Evolutionary conservation across 192 early-diverging fungal genomes (phyloP), one percentile per base, ranked within the genome.

Genomic region (Borealophlyctis nickersoniae): DNA sequence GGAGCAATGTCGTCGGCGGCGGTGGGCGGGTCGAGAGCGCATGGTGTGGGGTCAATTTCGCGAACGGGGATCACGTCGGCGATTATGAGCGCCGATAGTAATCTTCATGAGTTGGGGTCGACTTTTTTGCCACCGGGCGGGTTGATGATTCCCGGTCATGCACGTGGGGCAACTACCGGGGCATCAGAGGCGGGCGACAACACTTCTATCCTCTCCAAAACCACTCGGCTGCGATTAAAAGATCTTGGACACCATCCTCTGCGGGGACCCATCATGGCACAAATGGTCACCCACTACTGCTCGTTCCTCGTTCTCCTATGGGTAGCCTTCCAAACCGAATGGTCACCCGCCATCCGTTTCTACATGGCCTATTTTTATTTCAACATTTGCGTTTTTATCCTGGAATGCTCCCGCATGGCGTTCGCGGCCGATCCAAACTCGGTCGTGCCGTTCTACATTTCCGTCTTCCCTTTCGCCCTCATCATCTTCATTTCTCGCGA

Each of bases 401-500:
- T 75, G 32, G 65, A 78, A 49, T 39, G 64, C 28, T 57, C 73
- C 29, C 57, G 76, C 30, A 50, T 78, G 35, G 3, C 36, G 7
- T 67, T 62, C 30, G 24, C 56, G 16, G 13, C 34, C 4, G 45
- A 62, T 36, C 36, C 56, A 23, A 71, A 71, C 36, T 64, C 69
- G 26, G 28, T 62, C 16, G 23, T 65, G 1, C 63, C 70, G n/a
- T 60, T 78, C 56, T 78, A 78, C 56, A 9, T 72, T 3, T 78
- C 76, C 0, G 27, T 78, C 27, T 4, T 68, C 1, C 76, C 76
- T 14, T 76, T 78, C 27, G 54, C 14, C 16, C 32, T 62, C 48
- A 28, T 76, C 16, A 68, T 67, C 13, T 56, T 75, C 32, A 75
- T 78, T 36, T 76, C 76, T 3, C 64, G 76, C 7, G 73, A 78